phyloP scores from a whole-genome alignment of 2,329 filamentous ascomycete genomes.

The Colletotrichum spaethianum region DNA sequence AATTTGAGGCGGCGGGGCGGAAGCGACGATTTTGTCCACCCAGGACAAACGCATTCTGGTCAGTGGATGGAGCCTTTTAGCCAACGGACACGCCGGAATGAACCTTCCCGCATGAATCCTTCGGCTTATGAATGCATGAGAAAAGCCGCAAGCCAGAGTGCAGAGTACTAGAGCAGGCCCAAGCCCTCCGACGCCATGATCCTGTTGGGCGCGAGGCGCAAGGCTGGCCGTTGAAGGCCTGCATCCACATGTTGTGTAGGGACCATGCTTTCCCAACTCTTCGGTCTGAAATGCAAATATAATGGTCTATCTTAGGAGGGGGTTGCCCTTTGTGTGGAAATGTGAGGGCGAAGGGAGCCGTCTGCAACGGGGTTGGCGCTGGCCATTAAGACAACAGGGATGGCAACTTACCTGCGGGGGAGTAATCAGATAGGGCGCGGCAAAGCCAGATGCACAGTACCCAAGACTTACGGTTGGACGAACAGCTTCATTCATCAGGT shows the following conservation, averaged over 20 bases:
- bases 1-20: neutral
- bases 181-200: neutral
- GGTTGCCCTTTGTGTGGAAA: neutral
- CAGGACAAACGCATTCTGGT: neutral
- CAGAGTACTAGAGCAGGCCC: neutral
- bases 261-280: neutral
- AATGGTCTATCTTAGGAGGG: neutral
- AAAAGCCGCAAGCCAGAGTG: neutral
- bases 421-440: neutral
- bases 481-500: neutral
- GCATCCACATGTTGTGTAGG: neutral
- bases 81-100: neutral
- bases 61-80: neutral
- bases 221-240: neutral
- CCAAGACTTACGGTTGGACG: neutral
- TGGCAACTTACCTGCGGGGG: slow-evolving; percentile 1
- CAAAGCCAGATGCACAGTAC: neutral
- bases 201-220: neutral
- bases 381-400: slow-evolving; percentile 5
- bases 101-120: too few species aligned
- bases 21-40: neutral
- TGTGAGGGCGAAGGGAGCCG: neutral
- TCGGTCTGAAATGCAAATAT: neutral
- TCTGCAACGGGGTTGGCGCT: neutral
- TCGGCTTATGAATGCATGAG: neutral